Percentiles rank a stretch among this genome's conserved stretches.
Evolutionary conservation across 768 basidiomycete species (phyloP).

Genomic region (Phlebiopsis gigantea): DNA sequence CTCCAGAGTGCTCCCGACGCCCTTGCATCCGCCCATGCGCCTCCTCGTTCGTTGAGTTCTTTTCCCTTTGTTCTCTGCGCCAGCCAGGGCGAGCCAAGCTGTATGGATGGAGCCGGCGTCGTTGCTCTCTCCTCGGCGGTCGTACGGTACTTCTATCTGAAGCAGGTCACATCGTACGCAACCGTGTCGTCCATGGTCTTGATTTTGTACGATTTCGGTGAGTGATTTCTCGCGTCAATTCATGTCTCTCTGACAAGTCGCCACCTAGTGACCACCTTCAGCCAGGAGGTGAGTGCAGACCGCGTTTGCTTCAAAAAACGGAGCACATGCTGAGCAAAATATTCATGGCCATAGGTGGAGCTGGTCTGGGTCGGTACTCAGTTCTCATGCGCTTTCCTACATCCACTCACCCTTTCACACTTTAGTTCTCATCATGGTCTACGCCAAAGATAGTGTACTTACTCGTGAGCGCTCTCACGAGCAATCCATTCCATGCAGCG

Average conservation of each 20-base stretch:
- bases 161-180: conserved; percentile 14
- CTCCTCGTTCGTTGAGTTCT: conserved; percentile 3
- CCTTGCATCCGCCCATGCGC: conserved; percentile 3
- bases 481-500: background rate
- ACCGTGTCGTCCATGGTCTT: conserved; percentile 13
- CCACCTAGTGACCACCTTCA: conserved; percentile 10
- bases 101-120: conserved; percentile 13
- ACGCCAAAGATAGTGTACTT: conserved; percentile 14
- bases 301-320: background rate
- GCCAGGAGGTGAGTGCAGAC: conserved; percentile 14
- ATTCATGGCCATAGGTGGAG: conserved; percentile 8
- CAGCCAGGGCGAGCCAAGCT: conserved; percentile 2
- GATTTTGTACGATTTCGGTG: conserved; percentile 10
- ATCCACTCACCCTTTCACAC: background rate
- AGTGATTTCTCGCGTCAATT: background rate
- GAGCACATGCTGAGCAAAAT: background rate
- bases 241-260: background rate
- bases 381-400: too few species aligned
- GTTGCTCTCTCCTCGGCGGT: conserved; percentile 1
- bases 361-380: conserved; percentile 15
- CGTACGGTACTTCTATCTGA: conserved; percentile 13
- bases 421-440: conserved; percentile 12
- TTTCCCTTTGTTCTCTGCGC: conserved; percentile 1
- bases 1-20: background rate
- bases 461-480: background rate